phyloP scores from a whole-genome alignment of 345 rosid species.

The Lumnitzera racemosa region DNA sequence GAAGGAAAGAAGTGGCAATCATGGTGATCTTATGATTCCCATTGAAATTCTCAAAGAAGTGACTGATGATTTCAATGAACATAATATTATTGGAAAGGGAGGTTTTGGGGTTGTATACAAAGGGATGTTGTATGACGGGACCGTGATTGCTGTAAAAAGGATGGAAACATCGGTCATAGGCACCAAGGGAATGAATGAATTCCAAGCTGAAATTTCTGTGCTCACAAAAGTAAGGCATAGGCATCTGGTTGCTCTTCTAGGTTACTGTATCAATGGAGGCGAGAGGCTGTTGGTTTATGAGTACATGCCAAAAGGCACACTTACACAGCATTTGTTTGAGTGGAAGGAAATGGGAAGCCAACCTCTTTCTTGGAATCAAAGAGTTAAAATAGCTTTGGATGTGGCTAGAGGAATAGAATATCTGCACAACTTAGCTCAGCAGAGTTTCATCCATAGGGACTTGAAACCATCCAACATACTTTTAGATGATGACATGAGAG shows the following conservation, averaged over 20 bases:
- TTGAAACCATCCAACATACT: conserved; percentile 86
- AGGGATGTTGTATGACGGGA: conserved; percentile 77
- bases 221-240: conserved; percentile 85
- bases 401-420: conserved; percentile 94
- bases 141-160: conserved; percentile 75
- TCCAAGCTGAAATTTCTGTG: conserved; percentile 80
- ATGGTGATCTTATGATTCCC: conserved; percentile 43
- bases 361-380: conserved; percentile 75
- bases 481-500: conserved; percentile 87
- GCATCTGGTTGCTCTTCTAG: conserved; percentile 76
- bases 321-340: conserved; percentile 64
- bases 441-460: conserved; percentile 90
- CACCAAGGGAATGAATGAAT: conserved; percentile 66
- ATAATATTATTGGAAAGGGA: conserved; percentile 67
- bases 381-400: conserved; percentile 68
- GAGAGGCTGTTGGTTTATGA: conserved; percentile 85
- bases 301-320: conserved; percentile 86
- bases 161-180: conserved; percentile 61
- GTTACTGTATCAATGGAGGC: conserved; percentile 69
- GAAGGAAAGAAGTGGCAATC: conserved; percentile 30
- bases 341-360: conserved; percentile 30
- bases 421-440: conserved; percentile 81
- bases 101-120: conserved; percentile 90
- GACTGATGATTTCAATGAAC: conserved; percentile 60
- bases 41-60: conserved; percentile 61